A percentile compares a stretch with the other conserved stretches of the same genome.
Evolutionary conservation across 306 rosid species (phyloP).

Genomic region (Potentilla sterilis): DNA sequence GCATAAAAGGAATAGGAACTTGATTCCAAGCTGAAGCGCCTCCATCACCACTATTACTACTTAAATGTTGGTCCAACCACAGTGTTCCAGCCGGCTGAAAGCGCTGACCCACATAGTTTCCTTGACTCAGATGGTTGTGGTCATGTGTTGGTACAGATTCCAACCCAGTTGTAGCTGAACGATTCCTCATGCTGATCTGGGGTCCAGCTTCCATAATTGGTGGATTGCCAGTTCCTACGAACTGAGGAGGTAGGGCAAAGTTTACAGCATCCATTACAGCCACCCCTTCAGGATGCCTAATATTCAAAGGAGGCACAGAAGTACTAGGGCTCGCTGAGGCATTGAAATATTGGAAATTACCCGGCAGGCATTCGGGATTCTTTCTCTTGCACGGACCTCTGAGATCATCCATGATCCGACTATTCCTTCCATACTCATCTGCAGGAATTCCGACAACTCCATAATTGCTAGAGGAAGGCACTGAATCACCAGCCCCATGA

Average conservation of each 20-base stretch:
- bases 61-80: conserved; percentile 77
- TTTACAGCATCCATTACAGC: conserved; percentile 57
- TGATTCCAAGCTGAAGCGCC: conserved; percentile 69
- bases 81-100: conserved; percentile 66
- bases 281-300: conserved; percentile 63
- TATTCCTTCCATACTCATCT: conserved; percentile 59
- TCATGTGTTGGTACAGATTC: conserved; percentile 57
- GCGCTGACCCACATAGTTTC: conserved; percentile 72
- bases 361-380: conserved; percentile 57
- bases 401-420: conserved; percentile 57
- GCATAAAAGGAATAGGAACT: conserved; percentile 56
- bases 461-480: conserved; percentile 58
- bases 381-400: conserved; percentile 87
- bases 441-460: conserved; percentile 51
- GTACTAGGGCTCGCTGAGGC: conserved; percentile 56
- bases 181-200: conserved; percentile 47
- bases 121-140: conserved; percentile 59
- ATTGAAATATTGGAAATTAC: conserved; percentile 57
- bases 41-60: conserved; percentile 49
- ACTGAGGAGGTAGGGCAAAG: conserved; percentile 48
- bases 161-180: conserved; percentile 44
- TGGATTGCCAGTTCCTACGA: conserved; percentile 39
- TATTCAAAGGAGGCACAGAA: conserved; percentile 52
- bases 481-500: conserved; percentile 54
- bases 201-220: conserved; percentile 60